Percentiles rank a stretch among this genome's conserved stretches.
Conservation (phyloP, 2,329 filamentous ascomycete species). For the Coleophoma cylindrospora region DNA sequence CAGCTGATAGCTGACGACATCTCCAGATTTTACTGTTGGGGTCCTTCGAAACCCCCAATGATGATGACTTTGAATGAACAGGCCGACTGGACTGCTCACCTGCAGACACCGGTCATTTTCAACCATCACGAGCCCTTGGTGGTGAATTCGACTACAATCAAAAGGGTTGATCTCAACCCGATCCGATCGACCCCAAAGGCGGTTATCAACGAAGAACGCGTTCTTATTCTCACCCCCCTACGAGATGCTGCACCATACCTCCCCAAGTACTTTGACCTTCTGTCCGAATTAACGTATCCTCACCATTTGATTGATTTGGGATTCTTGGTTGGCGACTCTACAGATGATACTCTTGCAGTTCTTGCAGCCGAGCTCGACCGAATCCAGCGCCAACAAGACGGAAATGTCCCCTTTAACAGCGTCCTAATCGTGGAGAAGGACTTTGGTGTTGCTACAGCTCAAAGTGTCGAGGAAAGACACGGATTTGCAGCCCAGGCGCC, state of each 20-base stretch:
- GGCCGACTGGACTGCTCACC: conserved; percentile 80
- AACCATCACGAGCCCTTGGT: conserved; percentile 89
- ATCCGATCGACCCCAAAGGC: conserved; percentile 79
- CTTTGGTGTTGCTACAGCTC: conserved; percentile 59
- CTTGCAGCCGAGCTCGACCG: conserved; percentile 81
- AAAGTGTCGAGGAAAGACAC: conserved; percentile 79
- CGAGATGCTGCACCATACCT: conserved; percentile 83
- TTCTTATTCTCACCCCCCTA: conserved; percentile 88
- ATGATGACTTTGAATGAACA: conserved; percentile 91
- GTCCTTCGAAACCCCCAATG: conserved; percentile 91
- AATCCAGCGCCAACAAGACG: conserved; percentile 73
- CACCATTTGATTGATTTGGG: conserved; percentile 92
- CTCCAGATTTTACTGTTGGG: conserved; percentile 91
- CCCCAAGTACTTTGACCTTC: conserved; percentile 86
- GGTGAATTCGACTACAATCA: conserved; percentile 76
- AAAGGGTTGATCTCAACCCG: conserved; percentile 77
- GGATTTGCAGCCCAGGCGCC: conserved; percentile 84
- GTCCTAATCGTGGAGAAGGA: conserved; percentile 86
- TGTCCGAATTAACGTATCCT: conserved; percentile 86
- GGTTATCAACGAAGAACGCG: conserved; percentile 72
- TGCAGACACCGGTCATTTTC: conserved; percentile 90
- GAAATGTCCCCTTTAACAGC: conserved; percentile 68
- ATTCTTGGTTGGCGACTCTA: conserved; percentile 89
- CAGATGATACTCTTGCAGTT: conserved; percentile 85
- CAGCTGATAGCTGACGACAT: conserved; percentile 9